phyloP scores from a whole-genome alignment of 2,329 filamentous ascomycete species.

The Zopfia rhizophila region DNA sequence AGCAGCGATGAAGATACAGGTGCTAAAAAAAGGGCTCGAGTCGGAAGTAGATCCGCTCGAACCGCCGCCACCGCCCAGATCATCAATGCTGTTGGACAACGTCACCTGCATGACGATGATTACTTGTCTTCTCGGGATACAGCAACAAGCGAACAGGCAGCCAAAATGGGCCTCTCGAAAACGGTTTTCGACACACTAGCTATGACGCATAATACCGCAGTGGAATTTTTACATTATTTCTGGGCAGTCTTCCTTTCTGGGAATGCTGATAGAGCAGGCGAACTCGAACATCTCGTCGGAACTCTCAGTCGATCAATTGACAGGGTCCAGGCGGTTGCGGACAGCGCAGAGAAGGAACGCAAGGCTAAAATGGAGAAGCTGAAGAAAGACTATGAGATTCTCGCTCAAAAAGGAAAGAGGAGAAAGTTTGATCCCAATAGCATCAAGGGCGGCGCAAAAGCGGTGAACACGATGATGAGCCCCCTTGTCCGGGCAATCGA shows the following conservation, averaged over 20 bases:
- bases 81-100: slow-evolving; percentile 70
- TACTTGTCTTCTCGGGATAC: slow-evolving; percentile 34
- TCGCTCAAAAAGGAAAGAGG: slow-evolving; percentile 77
- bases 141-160: slow-evolving; percentile 40
- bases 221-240: slow-evolving; percentile 97
- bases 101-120: slow-evolving; percentile 66
- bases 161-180: slow-evolving; percentile 49
- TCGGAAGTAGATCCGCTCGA: slow-evolving; percentile 76
- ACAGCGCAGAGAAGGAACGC: slow-evolving; percentile 80
- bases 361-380: slow-evolving; percentile 72
- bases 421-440: slow-evolving; percentile 73
- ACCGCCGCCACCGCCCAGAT: slow-evolving; percentile 73
- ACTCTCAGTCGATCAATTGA: slow-evolving; percentile 80
- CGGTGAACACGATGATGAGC: slow-evolving; percentile 79
- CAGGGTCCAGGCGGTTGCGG: slow-evolving; percentile 82
- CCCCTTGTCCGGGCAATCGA: slow-evolving; percentile 77
- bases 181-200: slow-evolving; percentile 70
- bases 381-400: slow-evolving; percentile 75
- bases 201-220: slow-evolving; percentile 89
- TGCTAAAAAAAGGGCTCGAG: slow-evolving; percentile 66
- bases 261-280: slow-evolving; percentile 80
- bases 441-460: slow-evolving; percentile 78
- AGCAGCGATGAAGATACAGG: slow-evolving; percentile 68
- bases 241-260: slow-evolving; percentile 93
- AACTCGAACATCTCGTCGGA: slow-evolving; percentile 84